Evolutionary conservation across 2,329 filamentous ascomycete species (phyloP), one percentile per base, ranked within the genome.

Genomic region (Colletotrichum limetticola): DNA sequence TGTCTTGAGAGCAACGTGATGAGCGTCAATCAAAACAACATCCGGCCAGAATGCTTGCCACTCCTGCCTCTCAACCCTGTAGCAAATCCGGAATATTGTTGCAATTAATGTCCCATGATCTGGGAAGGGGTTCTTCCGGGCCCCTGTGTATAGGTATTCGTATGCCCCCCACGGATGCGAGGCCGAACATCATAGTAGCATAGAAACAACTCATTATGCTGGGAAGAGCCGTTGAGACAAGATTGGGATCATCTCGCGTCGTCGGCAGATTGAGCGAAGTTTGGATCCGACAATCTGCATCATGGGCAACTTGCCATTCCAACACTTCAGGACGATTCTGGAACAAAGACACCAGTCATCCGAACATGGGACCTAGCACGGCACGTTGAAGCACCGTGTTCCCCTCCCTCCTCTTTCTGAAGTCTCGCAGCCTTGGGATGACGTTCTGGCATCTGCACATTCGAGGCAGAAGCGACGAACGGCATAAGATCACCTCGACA

Each of bases 401-500:
- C 49, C 28, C 42, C 49, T 12, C 28, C 52, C 14, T 28, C 37
- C 12, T 5, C 19, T 5, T 16, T 19, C 55, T 66, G 42, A 46
- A 46, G 42, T 30, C 59, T 37, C 49, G 57, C 68, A 67, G 52
- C 37, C 64, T 68, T 71, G 71, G 67, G 71, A 73, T 73, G 71
- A 71, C 71, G 62, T 73, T 71, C 67, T 62, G 71, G 71, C 67
- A 67, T 52, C 64, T 71, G 63, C 53, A 55, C 55, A 70, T 37
- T 32, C 53, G 67, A 62, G 37, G 67, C 62, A 73, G 71, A 73
- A 72, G 66, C 67, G 71, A 73, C 62, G 71, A 73, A 73, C 71
- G 71, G 71, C 71, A 73, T 73, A 71, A 85, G 81, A 85, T 83
- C 80, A 84, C 77, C 82, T 83, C 77, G 80, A 80, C 81, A 82